Evolutionary conservation across 768 basidiomycete species (phyloP), one percentile per base, ranked within the genome.

Genomic region (Collybia sordida): DNA sequence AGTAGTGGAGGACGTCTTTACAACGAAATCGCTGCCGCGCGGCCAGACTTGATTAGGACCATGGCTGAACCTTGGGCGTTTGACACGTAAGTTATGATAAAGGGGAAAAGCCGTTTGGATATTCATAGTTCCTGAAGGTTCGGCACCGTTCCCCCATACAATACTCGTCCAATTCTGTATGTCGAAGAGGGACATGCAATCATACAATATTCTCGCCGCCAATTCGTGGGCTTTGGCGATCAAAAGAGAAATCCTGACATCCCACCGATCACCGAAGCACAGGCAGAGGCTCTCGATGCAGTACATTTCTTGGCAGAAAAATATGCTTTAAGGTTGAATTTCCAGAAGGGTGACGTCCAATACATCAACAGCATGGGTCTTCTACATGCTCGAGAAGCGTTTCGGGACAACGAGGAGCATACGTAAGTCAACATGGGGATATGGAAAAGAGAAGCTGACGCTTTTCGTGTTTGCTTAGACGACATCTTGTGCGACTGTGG

Each of bases 301-400:
- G 54, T 78, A 21, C 75, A 76, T 49, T 78, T 73, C 57, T 50
- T 72, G 14, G 74, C 72, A 2, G 72, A 75, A 52, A 73, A 73
- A 48, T 70, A 70, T 54, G 67, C 70, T 23, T 62, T 78, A 2
- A 69, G 61, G 4, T 62, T 76, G 50, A 75, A 76, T 47, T 75
- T 77, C 64, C 65, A 73, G 56, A 77, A 76, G 54, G 75, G 75
- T 34, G 75, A 77, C 51, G 74, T 77, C 27, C 75, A 77, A 54
- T 77, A 75, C 56, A 75, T 77, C 61, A 77, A 76, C 54, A 75
- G 69, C 49, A 51, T 77, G 53, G 68, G 73, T 0, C 52, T 77
- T 37, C 60, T 77, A 42, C 75, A 77, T 54, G 73, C 73, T 8
- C 54, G 75, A 45, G 75, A 77, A 51, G 73, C 63, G 11, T 77